A percentile compares a stretch with the other conserved stretches of the same genome.
Conservation (phyloP, 352 stramenopile genomes). For the Saprolegnia parasitica region DNA sequence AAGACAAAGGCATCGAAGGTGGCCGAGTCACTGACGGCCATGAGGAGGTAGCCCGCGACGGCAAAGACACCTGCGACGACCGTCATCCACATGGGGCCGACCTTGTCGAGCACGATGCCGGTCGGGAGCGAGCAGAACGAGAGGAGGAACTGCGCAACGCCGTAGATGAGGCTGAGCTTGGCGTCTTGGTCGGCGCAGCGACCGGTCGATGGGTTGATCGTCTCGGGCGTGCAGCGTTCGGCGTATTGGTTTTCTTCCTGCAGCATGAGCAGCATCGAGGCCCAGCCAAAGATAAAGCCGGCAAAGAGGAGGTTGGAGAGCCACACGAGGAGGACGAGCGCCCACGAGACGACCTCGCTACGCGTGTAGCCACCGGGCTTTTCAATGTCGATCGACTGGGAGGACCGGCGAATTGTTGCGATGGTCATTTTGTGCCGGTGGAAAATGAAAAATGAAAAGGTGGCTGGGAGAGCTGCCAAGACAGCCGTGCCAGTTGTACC, state of each 20-base stretch:
- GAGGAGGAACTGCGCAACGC: constrained; percentile 26
- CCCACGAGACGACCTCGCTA: not conserved
- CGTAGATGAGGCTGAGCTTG: constrained; percentile 24
- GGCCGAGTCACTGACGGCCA: constrained; percentile 68
- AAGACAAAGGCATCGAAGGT: constrained; percentile 64
- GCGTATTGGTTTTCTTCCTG: constrained; percentile 28
- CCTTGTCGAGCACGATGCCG: constrained; percentile 26
- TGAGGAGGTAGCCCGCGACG: constrained; percentile 36
- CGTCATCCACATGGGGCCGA: constrained; percentile 14
- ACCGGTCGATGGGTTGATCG: not conserved
- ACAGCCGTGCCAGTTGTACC: not conserved
- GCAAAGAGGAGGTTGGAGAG: constrained; percentile 25
- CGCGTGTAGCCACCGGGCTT: not conserved
- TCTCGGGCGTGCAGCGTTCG: constrained; percentile 15
- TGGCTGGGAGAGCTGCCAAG: not conserved
- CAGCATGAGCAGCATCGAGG: constrained; percentile 23
- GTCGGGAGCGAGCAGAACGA: constrained; percentile 10
- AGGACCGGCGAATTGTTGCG: not conserved
- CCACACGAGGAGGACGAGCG: not conserved
- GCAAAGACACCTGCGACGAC: constrained; percentile 13
- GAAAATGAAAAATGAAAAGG: constrained; percentile 3
- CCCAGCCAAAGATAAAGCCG: constrained; percentile 31
- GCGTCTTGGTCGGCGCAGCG: constrained; percentile 18
- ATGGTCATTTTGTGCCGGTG: not conserved
- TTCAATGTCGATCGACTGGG: not conserved